Base-by-base conservation (phyloP, 805 yeast species). In the Ogataea allantospora region DNA sequence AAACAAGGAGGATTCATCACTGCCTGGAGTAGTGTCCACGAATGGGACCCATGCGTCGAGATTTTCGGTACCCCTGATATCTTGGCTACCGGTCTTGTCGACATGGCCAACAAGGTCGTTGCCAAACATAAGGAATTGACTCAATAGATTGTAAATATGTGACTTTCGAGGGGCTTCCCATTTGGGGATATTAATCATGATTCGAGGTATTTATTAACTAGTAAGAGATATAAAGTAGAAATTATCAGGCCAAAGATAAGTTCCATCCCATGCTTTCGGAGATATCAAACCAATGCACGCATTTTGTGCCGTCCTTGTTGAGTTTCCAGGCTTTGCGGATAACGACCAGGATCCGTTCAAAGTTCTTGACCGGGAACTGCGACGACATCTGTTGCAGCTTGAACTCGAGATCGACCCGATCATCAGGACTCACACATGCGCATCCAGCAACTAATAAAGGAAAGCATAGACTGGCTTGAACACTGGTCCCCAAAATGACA, bases 261-360 rank as follows among this genome's bases (percentile, higher is more conserved):
- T 43, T 46, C 70, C 70, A 66, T 0, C 66, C 68, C 27, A 65
- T 33, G 14, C 53, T 43, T 11, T 51, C 52, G 1, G 68, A 50
- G 7, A 67, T 50, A 21, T 58, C 59, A 34, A 55, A 60, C 68
- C 69, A 67, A 39, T 63, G 62, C 11, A 64, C 51, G 41, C 62
- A 60, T 13, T 48, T 34, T 11, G 42, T 42, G 2, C 70, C 70
- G 14, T 54, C 42, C 7, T 40, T 28, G 38, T 66, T 65, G 27
- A 50, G 21, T 15, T 51, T 50, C 73, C 73, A 67, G 5, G 58
- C 54, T 27, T 57, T 54, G 29, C 58, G 50, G 3, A 66, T 47
- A 2, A 66, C 54, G 2, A 51, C 46, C 51, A 60, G 46, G 11
- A 59, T 51, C 21, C 56, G 53, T 21, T 54, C 50, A 27, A 65